Percentiles rank a stretch among this genome's conserved stretches.
phyloP scores from a whole-genome alignment of 257 asterid genomes.

The Ilex aquifolium region DNA sequence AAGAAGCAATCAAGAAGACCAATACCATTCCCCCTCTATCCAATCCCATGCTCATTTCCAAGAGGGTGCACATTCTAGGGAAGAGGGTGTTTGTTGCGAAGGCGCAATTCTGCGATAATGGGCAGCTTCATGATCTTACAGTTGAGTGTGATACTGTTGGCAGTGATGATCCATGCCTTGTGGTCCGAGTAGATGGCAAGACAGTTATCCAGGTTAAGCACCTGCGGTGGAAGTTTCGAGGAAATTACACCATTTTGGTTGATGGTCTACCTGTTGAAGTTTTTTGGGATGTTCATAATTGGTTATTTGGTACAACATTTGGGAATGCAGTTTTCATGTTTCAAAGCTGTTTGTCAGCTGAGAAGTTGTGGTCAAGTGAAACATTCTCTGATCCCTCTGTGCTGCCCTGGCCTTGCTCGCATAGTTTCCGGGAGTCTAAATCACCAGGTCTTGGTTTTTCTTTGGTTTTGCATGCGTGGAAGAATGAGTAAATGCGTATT shows the following conservation, averaged over 20 bases:
- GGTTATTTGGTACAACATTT: slow-evolving; percentile 59
- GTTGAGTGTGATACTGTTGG: slow-evolving; percentile 62
- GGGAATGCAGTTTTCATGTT: slow-evolving; percentile 84
- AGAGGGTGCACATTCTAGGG: slow-evolving; percentile 68
- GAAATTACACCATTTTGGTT: slow-evolving; percentile 58
- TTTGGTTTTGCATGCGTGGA: slow-evolving; percentile 76
- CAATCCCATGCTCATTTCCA: slow-evolving; percentile 50
- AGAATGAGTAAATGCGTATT: slow-evolving; percentile 42
- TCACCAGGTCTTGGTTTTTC: slow-evolving; percentile 63
- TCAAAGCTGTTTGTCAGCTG: slow-evolving; percentile 55
- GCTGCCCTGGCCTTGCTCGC: slow-evolving; percentile 46
- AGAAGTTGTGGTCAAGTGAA: slow-evolving; percentile 50
- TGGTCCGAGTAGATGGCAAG: slow-evolving; percentile 57
- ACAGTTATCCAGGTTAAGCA: slow-evolving; percentile 72
- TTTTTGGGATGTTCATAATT: slow-evolving; percentile 85
- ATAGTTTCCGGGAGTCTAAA: slow-evolving; percentile 40
- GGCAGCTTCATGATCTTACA: slow-evolving; percentile 60
- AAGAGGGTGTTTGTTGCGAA: slow-evolving; percentile 57
- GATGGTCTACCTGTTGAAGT: slow-evolving; percentile 87
- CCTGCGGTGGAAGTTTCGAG: slow-evolving; percentile 77
- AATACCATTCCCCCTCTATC: slow-evolving; percentile 38
- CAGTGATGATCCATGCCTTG: slow-evolving; percentile 50
- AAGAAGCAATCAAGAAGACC: slow-evolving; percentile 79
- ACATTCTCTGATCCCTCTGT: slow-evolving; percentile 32
- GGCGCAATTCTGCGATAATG: slow-evolving; percentile 67